Conservation (phyloP, 352 stramenopile genomes). For the Globisporangium rhizosaccharum region DNA sequence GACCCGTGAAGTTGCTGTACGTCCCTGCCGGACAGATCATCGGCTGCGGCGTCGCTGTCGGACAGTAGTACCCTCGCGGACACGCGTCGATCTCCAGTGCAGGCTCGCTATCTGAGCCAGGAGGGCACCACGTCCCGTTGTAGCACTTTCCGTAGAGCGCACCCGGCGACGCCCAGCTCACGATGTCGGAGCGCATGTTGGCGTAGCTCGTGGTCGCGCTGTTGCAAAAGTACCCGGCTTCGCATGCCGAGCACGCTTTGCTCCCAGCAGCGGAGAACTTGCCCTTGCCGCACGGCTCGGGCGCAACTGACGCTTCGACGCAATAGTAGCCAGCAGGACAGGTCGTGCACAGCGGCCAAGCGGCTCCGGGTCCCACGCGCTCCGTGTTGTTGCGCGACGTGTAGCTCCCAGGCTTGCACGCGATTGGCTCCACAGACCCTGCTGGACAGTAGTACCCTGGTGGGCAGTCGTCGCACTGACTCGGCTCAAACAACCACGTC, state of each 20-base stretch:
- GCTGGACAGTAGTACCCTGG: conserved; percentile 70
- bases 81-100: conserved; percentile 66
- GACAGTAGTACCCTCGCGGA: conserved; percentile 79
- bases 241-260: conserved; percentile 51
- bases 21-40: conserved; percentile 80
- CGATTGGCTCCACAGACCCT: conserved; percentile 50
- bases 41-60: conserved; percentile 50
- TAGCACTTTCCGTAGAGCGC: conserved; percentile 77
- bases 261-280: conserved; percentile 47
- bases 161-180: conserved; percentile 50
- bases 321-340: conserved; percentile 87
- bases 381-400: conserved; percentile 69
- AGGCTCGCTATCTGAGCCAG: conserved; percentile 62
- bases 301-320: conserved; percentile 44
- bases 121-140: conserved; percentile 83
- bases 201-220: conserved; percentile 55
- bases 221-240: conserved; percentile 79
- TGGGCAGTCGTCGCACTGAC: conserved; percentile 74
- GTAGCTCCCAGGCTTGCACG: conserved; percentile 75
- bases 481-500: conserved; percentile 68
- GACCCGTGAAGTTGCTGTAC: conserved; percentile 78
- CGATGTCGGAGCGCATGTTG: conserved; percentile 52
- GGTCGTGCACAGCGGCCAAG: conserved; percentile 56
- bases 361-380: conserved; percentile 40
- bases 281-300: conserved; percentile 68